Base-by-base conservation (phyloP, 371 early-diverging fungal species). In the Zopfochytrium polystomum region DNA sequence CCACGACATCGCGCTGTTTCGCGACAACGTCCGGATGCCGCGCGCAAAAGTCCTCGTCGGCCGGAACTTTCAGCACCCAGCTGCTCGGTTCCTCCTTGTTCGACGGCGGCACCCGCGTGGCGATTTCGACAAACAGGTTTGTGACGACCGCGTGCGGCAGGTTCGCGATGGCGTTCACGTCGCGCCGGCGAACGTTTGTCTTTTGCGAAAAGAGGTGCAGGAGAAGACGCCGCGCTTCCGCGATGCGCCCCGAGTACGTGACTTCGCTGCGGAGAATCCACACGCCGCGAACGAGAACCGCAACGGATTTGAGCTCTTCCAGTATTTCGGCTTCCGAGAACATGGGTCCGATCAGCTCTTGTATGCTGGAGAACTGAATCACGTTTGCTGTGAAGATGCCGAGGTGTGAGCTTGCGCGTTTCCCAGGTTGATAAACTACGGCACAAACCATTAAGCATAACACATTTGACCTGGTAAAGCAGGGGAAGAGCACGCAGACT, bases 41-140 rank as follows among this genome's bases (percentile, higher is more conserved):
- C 9, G 25, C 56, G 25, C 63, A 59, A 62, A 72, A 77, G 1
- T 63, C 66, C 18, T 63, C 62, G 49, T 72, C 73, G 5, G 62
- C 55, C 15, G 35, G 26, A 3, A 66, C 58, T 48, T 76, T 73
- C 27, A 76, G 48, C n/a, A 32, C 30, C 74, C 77, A 76, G 7
- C 53, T 13, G 23, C 29, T 31, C 1, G 52, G 52, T 34, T 50
- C 18, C 25, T 35, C 52, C 7, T 9, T 7, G 18, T 6, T 7
- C 13, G 47, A 7, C 13, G 47, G 11, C 20, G 52, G 43, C n/a
- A 44, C 27, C 29, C 66, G 44, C 13, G 65, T 43, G 15, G 75
- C 76, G 49, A 79, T 67, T 54, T 79, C 79, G 11, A 50, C 35
- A n/a, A 79, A 60, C 63, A 79, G 58, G 49, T 68, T 68, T 18